Base-by-base conservation (phyloP, 345 rosid genomes). In the Microcos paniculata region DNA sequence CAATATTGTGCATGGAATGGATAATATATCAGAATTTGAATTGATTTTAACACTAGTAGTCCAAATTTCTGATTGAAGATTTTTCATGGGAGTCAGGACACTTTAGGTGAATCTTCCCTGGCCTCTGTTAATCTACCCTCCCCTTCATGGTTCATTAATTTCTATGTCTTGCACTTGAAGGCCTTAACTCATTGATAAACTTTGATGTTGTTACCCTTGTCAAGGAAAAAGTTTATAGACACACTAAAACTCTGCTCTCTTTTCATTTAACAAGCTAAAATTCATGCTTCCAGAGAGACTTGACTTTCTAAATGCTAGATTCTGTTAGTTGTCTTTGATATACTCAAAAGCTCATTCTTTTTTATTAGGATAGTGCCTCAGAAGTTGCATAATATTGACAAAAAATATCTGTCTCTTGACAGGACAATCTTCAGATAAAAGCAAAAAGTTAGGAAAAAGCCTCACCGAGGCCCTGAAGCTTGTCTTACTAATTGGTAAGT, bases 401-500 rank as follows among this genome's bases (percentile, higher is more conserved):
- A 51, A n/a, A 24, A 51, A n/a, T 35, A 3, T 28, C 6, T 80
- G 70, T 80, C 40, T 66, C 24, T 75, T 82, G 83, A 72, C 89
- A 87, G 96, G 88, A 63, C 83, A 86, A 64, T 10, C 84, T 79
- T 81, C 88, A 23, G 66, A 85, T 69, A 90, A 82, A 82, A 82
- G 69, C 62, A 89, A 78, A 85, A 90, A 84, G 73, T 80, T 94
- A 48, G 92, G 87, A 78, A 82, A 77, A 75, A 79, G 86, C 82
- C 87, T 94, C 52, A 80, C 80, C 1, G 97, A 92, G 85, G 97
- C 96, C 79, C 73, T 94, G 85, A 94, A 94, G 86, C 92, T 92
- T 88, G 93, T 94, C 58, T 72, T 92, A 56, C 78, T 92, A 62
- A 91, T 94, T 74, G 98, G 98, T 92, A 82, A 35, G 59, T 58